phyloP scores from a whole-genome alignment of 2,329 filamentous ascomycete genomes.

The Hymenoscyphus repandus region DNA sequence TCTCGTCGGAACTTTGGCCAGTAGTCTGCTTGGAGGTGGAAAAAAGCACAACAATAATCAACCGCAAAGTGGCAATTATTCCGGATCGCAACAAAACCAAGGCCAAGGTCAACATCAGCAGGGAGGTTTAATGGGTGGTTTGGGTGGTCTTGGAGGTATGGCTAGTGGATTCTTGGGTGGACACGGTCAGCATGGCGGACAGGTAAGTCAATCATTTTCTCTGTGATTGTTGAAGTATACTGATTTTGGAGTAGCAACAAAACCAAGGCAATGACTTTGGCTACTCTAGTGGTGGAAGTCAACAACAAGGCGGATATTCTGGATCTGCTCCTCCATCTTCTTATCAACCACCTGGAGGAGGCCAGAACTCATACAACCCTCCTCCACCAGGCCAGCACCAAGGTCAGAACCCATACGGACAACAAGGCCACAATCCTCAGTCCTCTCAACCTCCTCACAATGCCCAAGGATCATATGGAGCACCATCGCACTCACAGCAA shows the following conservation, averaged over 20 bases:
- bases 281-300: slow-evolving; percentile 43
- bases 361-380: slow-evolving; percentile 16
- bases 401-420: slow-evolving; percentile 6
- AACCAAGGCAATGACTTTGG: slow-evolving; percentile 49
- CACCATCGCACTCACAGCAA: slow-evolving; percentile 4
- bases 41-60: slow-evolving; percentile 32
- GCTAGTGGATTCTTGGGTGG: slow-evolving; percentile 19
- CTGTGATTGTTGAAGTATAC: slow-evolving; percentile 14
- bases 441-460: slow-evolving; percentile 9
- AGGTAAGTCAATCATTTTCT: slow-evolving; percentile 11
- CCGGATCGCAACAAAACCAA: slow-evolving; percentile 28
- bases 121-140: slow-evolving; percentile 26
- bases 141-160: slow-evolving; percentile 27
- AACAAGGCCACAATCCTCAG: slow-evolving; percentile 7
- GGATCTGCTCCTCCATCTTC: slow-evolving; percentile 58
- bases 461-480: slow-evolving; percentile 7
- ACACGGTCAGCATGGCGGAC: slow-evolving; percentile 8
- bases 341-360: slow-evolving; percentile 44
- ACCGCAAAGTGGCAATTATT: slow-evolving; percentile 35
- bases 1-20: slow-evolving; percentile 38
- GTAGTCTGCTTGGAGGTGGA: slow-evolving; percentile 49
- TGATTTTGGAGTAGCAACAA: slow-evolving; percentile 16
- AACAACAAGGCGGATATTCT: slow-evolving; percentile 48
- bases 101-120: slow-evolving; percentile 17
- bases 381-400: slow-evolving; percentile 11